Percentiles rank a stretch among this genome's conserved stretches.
phyloP scores from a whole-genome alignment of 192 early-diverging fungal genomes.

The Mortierella alpina region DNA sequence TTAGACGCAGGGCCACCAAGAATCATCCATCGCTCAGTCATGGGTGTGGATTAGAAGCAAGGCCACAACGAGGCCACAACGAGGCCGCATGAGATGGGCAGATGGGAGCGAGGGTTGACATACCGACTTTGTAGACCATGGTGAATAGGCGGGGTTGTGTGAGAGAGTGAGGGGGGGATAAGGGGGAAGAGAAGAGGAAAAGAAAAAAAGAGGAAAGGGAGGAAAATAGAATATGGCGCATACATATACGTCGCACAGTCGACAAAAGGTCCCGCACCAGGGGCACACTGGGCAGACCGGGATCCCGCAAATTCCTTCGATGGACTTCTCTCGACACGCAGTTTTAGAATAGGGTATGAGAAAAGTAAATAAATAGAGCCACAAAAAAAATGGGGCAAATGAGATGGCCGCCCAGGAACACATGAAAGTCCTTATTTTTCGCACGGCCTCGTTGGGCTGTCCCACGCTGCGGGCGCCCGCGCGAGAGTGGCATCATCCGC shows the following conservation, averaged over 20 bases:
- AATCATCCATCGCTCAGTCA: neutral
- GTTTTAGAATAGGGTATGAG: too few relatives aligned
- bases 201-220: constrained; percentile 8
- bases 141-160: constrained; percentile 4
- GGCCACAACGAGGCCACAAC: neutral
- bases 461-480: neutral
- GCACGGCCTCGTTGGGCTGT: neutral
- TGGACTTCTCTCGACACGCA: too few relatives aligned
- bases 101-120: neutral
- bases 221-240: neutral
- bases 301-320: too few relatives aligned
- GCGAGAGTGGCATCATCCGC: neutral
- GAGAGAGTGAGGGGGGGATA: constrained; percentile 8
- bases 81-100: neutral
- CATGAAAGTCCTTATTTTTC: neutral
- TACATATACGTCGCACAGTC: neutral
- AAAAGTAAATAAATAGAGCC: too few relatives aligned
- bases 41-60: neutral
- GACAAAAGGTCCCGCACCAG: too few relatives aligned
- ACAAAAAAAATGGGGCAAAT: too few relatives aligned
- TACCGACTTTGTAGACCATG: constrained; percentile 49
- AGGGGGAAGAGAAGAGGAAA: neutral
- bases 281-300: too few relatives aligned
- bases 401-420: too few relatives aligned
- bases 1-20: neutral